Conservation (phyloP, 2,329 filamentous ascomycete genomes). For the Bipolaris gigantea region DNA sequence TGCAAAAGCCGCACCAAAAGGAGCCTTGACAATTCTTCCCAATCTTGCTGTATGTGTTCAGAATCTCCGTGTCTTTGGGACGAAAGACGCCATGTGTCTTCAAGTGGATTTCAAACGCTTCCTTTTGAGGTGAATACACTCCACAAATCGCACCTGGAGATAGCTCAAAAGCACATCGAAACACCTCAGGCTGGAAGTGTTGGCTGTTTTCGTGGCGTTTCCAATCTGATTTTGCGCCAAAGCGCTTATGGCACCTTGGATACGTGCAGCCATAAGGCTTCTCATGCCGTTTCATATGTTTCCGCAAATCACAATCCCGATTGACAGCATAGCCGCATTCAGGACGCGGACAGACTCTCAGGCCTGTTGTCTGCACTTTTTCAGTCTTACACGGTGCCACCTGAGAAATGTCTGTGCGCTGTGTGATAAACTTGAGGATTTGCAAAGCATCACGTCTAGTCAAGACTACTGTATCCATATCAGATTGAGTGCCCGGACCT, state of each 20-base stretch:
- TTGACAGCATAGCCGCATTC: slow-evolving; percentile 25
- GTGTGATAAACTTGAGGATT: slow-evolving; percentile 32
- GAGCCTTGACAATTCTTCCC: slow-evolving; percentile 64
- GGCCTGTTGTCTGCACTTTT: slow-evolving; percentile 15
- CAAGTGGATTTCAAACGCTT: slow-evolving; percentile 66
- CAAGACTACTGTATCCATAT: slow-evolving; percentile 11
- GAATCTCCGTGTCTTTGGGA: slow-evolving; percentile 38
- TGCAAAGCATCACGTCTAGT: slow-evolving; percentile 26
- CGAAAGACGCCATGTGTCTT: slow-evolving; percentile 49
- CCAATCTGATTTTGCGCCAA: slow-evolving; percentile 95
- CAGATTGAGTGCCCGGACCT: not conserved
- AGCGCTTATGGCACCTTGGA: slow-evolving; percentile 66
- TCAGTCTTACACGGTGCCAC: slow-evolving; percentile 15
- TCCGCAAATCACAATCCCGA: slow-evolving; percentile 54
- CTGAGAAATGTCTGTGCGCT: slow-evolving; percentile 14
- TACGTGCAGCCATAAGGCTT: slow-evolving; percentile 84
- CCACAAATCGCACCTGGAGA: slow-evolving; percentile 51
- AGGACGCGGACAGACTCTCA: slow-evolving; percentile 18
- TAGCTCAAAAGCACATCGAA: slow-evolving; percentile 61
- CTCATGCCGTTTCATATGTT: slow-evolving; percentile 80
- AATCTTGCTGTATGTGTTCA: slow-evolving; percentile 60
- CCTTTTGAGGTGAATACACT: slow-evolving; percentile 60
- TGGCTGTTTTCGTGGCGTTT: slow-evolving; percentile 85
- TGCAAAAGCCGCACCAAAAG: slow-evolving; percentile 91
- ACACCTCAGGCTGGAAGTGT: slow-evolving; percentile 71